Base-by-base conservation (phyloP, 352 stramenopile genomes). In the Phytopythium vexans region DNA sequence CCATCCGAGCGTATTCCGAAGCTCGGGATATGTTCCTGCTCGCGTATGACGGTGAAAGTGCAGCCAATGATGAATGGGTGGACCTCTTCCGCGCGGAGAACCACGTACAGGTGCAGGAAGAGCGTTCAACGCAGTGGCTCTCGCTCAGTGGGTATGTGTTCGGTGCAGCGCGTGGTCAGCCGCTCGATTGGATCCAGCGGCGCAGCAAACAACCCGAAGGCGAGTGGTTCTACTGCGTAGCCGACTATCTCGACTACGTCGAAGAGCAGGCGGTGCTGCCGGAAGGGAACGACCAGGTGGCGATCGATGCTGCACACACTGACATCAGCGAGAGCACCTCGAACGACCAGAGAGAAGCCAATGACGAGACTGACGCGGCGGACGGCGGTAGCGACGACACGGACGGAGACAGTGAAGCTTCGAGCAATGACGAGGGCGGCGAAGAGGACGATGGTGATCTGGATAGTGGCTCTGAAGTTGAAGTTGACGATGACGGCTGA, bases 111-210 rank as follows among this genome's bases (percentile, higher is more conserved):
- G 67, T 93, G 34, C 80, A 89, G 46, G 78, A 91, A 35, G 21
- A 60, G 1, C 63, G 62, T 3, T 82, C 72, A 10, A 44, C 58
- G 48, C 68, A 87, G 56, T 93, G 82, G 82, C 74, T 66, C 52
- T 87, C 78, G 27, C 50, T 89, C 10, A 90, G 80, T 44, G 76
- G 70, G 5, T 93, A 77, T 39, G 81, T 89, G 15, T 93, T 91
- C 48, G 80, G 82, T 1, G 50, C 52, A 5, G 54, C 52, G 1
- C 68, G 77, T 14, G 82, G 76, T 3, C 60, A 70, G 5, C 76
- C 79, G 12, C 49, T 82, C 38, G 65, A 66, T 21, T 49, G 76
- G 12, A 57, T 63, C 32, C 48, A 54, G 36, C 48, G 48, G 36
- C 11, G 34, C 14, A 10, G 48, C 11, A 38, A 14, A 12, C 45